Evolutionary conservation across 169 alveolate species (phyloP), one percentile per base, ranked within the genome.

Genomic region (Cryptosporidium muris): DNA sequence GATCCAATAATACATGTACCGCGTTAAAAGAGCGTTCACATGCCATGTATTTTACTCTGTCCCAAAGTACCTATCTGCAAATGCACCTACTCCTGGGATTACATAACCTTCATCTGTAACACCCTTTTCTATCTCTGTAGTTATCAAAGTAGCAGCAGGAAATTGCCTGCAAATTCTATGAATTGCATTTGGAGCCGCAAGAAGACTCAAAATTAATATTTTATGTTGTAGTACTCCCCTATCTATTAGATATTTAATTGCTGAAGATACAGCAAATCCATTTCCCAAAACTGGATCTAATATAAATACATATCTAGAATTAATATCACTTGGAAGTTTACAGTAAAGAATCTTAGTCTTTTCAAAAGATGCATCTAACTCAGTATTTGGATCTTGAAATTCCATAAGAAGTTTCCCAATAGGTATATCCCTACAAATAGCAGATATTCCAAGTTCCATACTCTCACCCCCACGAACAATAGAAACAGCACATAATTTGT

Each of bases 41-140:
- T 25, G 0, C 25, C 25, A 60, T 16, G 5, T 16, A 14, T 11
- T 16, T 49, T 40, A 65, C 42, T 81, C 89, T 25, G 89, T 81
- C 11, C 89, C 89, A 64, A 81, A 81, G 66, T 81, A 81, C 16
- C 89, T 51, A 38, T 81, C 89, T 38, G 89, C 89, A 62, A 81
- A 81, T 49, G 68, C 42, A 47, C 89, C 89, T 34, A 81, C n/a
- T 38, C 89, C 89, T 2, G 89, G 89, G 3, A 81, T 25, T 7
- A 64, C 81, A 62, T 49, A 81, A 4, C 89, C 89, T 56, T 81
- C 82, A 1, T 62, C 58, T 12, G 58, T 56, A 48, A 63, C 82
- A 38, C 51, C 74, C 6, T 51, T 52, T 37, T 81, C 89, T 38
- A 81, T 81, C 47, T 81, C 89, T 14, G 89, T 81, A n/a, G 89